These are phyloP conservation scores for Zygotorulaspora mrakii DNA, from an alignment of 1,139 yeast genomes.

Conservation along the genomic window DNA sequence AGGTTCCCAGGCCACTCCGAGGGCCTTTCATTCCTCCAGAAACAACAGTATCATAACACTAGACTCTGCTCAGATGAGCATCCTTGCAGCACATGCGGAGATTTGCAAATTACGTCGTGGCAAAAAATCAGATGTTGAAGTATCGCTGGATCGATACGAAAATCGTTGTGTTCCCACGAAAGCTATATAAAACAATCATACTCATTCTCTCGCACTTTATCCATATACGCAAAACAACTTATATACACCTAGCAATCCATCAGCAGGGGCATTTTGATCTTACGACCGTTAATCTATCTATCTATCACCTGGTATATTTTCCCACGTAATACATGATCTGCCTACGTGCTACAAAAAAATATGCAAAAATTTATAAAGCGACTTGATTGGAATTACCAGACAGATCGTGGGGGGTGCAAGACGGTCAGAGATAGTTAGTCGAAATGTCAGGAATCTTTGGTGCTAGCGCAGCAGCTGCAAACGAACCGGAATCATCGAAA, in stretches of 20 bases:
- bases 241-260: slow-evolving; percentile 7
- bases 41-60: slow-evolving; percentile 6
- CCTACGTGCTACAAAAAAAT: no score
- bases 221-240: no score
- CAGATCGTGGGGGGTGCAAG: no score
- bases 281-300: no score
- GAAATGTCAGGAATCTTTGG: slow-evolving; percentile 34
- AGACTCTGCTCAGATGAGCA: slow-evolving; percentile 6
- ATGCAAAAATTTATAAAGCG: no score
- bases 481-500: slow-evolving; percentile 32
- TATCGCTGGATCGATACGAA: slow-evolving; percentile 15
- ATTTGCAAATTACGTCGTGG: slow-evolving; percentile 10
- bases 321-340: no score
- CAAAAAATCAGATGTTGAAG: slow-evolving; percentile 7
- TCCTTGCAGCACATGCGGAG: slow-evolving; percentile 5
- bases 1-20: slow-evolving; percentile 3
- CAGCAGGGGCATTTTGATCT: no score
- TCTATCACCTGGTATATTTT: no score
- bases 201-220: no score
- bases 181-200: slow-evolving; percentile 1
- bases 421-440: slow-evolving; percentile 6
- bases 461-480: slow-evolving; percentile 22
- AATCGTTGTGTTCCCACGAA: slow-evolving; percentile 5
- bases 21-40: slow-evolving; percentile 1
- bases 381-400: no score